phyloP scores from a whole-genome alignment of 768 basidiomycete genomes.

The Auriculariales sp. region DNA sequence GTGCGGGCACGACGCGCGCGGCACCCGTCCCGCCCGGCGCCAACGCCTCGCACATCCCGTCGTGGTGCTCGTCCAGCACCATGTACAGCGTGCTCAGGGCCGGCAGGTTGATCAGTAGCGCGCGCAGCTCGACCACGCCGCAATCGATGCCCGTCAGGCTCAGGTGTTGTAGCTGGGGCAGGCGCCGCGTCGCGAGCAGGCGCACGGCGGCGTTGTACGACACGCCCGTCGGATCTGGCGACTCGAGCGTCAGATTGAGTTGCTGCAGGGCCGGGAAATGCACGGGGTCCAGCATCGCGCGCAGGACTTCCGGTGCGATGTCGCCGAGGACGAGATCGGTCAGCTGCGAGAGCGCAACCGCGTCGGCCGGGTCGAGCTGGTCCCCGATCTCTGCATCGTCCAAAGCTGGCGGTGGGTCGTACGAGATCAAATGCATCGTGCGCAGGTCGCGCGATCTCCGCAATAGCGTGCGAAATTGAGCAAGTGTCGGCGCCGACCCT shows the following conservation, averaged over 20 bases:
- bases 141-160: neutral
- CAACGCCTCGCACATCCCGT: neutral
- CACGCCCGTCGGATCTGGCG: neutral
- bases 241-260: neutral
- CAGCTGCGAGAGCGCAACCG: neutral
- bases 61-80: neutral
- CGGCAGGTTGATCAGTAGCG: neutral
- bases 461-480: neutral
- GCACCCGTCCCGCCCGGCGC: neutral
- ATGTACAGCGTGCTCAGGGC: neutral
- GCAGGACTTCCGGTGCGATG: neutral
- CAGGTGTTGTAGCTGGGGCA: neutral
- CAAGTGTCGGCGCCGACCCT: neutral
- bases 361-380: neutral
- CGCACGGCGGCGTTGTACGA: neutral
- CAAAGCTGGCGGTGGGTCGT: neutral
- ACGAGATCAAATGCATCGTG: neutral
- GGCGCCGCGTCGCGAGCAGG: neutral
- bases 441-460: neutral
- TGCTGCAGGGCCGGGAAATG: neutral
- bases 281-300: neutral
- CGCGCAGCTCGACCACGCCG: neutral
- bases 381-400: neutral
- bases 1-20: neutral
- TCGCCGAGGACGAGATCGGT: neutral